Evolutionary conservation across 768 basidiomycete species (phyloP), one percentile per base, ranked within the genome.

Genomic region (Russula dissimulans): DNA sequence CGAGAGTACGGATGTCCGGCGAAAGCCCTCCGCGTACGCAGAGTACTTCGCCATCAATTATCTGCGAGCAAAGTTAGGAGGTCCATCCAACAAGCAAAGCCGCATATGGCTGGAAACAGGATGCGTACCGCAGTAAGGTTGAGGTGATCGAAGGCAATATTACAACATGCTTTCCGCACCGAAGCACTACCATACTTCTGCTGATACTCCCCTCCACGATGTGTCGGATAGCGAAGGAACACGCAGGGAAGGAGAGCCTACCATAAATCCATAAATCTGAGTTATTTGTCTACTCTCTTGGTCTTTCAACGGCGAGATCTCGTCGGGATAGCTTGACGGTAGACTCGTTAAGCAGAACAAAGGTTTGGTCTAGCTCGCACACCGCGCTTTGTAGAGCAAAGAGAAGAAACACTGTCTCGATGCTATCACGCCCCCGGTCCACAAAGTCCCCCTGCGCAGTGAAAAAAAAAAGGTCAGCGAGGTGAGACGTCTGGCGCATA

Each of bases 151-250:
- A 26, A 26, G 22, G 2, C 22, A 26, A 97, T 95, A 58, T 83
- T 86, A 75, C 95, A 98, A 69, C 95, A 97, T n/a, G 91, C 90
- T 73, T 95, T 95, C 95, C 95, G 97, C 26, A 26, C 22, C 22
- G 22, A 26, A 2, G 2, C 22, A 26, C 22, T 2, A 26, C 22
- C 22, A 2, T 26, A 26, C 22, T 26, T 26, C 22, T 26, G 22
- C 22, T 26, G 22, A 26, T 2, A 26, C 22, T 26, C 22, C 69
- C 97, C 95, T 91, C 63, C 38, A 53, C 12, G 42, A 52, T 46
- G 59, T 60, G 47, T 60, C 17, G 59, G 59, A 60, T 34, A 50
- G 54, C 41, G 54, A 41, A 26, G 22, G 22, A 26, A 26, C 1
- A 26, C 22, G 22, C 1, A 26, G 22, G 22, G 22, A 26, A 26